Evolutionary conservation across 441 rosid genomes (phyloP).

Genomic region (California macrophylla): DNA sequence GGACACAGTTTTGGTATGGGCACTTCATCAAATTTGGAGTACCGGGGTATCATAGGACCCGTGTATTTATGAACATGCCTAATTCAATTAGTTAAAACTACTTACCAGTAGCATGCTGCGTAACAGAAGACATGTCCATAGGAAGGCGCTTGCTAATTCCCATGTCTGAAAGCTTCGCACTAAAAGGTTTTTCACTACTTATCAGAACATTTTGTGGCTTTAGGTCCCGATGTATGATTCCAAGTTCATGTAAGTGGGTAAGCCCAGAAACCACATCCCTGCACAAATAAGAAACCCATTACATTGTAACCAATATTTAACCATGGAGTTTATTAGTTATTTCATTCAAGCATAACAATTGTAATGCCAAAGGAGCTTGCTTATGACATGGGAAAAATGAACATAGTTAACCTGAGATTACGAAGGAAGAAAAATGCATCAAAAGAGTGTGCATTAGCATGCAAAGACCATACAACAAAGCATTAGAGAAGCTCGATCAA

Average conservation of each 20-base stretch:
- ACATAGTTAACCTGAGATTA: neutral
- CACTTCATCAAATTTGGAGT: neutral
- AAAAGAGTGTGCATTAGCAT: neutral
- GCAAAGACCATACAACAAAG: neutral
- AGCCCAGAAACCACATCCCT: slow-evolving; percentile 82
- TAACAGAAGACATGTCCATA: slow-evolving; percentile 68
- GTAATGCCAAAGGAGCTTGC: neutral
- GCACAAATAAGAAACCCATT: slow-evolving; percentile 18
- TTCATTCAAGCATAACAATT: neutral
- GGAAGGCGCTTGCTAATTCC: slow-evolving; percentile 77
- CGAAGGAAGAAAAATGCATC: neutral
- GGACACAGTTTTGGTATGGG: neutral
- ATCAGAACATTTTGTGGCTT: slow-evolving; percentile 94
- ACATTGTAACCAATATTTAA: slow-evolving; percentile 7
- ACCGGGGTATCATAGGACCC: neutral
- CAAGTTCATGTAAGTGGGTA: slow-evolving; percentile 79
- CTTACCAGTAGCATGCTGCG: slow-evolving; percentile 68
- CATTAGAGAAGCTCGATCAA: neutral
- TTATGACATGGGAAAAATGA: neutral
- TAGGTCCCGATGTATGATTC: slow-evolving; percentile 80
- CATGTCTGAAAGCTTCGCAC: slow-evolving; percentile 94
- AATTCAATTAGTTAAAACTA: slow-evolving; percentile 4
- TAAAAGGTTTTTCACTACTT: slow-evolving; percentile 42
- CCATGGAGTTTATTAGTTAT: neutral
- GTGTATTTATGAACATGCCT: neutral